These are phyloP conservation scores for Macrophomina tecta DNA, from an alignment of 2,329 filamentous ascomycete genomes.

Conservation along the genomic window DNA sequence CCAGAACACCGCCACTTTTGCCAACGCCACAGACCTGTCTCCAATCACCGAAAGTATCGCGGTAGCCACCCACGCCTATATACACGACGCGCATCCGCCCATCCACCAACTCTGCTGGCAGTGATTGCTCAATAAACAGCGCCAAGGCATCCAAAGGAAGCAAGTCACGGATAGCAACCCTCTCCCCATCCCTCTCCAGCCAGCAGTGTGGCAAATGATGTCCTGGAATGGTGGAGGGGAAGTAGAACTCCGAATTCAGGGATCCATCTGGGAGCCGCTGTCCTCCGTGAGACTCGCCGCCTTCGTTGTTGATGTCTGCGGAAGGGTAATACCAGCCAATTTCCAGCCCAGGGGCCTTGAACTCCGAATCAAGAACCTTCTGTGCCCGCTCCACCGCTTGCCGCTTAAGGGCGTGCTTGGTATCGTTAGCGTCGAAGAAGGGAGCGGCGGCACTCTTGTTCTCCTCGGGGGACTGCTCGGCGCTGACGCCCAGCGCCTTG, in stretches of 20 bases:
- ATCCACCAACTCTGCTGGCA: background rate
- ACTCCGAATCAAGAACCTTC: conserved; percentile 40
- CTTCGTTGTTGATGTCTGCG: conserved; percentile 29
- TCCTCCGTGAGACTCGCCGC: conserved; percentile 31
- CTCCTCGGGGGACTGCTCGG: conserved; percentile 23
- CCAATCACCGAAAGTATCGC: conserved; percentile 32
- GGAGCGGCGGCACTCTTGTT: conserved; percentile 35
- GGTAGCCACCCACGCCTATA: background rate
- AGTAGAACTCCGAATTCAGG: conserved; percentile 32
- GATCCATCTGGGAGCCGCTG: conserved; percentile 33
- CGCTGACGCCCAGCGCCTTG: conserved; percentile 38
- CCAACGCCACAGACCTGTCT: conserved; percentile 30
- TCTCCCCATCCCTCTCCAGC: conserved; percentile 30
- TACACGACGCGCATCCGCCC: background rate
- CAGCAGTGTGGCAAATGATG: conserved; percentile 42
- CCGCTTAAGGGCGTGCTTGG: conserved; percentile 32
- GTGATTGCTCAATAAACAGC: background rate
- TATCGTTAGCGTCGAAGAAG: conserved; percentile 36
- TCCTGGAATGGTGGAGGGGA: conserved; percentile 39
- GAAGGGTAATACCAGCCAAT: conserved; percentile 45
- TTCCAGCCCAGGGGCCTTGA: conserved; percentile 42
- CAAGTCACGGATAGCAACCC: conserved; percentile 16
- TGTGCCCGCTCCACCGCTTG: conserved; percentile 32
- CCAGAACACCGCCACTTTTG: conserved; percentile 36
- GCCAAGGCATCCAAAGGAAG: background rate